phyloP scores from a whole-genome alignment of 768 basidiomycete genomes.

The Cubamyces lactineus region DNA sequence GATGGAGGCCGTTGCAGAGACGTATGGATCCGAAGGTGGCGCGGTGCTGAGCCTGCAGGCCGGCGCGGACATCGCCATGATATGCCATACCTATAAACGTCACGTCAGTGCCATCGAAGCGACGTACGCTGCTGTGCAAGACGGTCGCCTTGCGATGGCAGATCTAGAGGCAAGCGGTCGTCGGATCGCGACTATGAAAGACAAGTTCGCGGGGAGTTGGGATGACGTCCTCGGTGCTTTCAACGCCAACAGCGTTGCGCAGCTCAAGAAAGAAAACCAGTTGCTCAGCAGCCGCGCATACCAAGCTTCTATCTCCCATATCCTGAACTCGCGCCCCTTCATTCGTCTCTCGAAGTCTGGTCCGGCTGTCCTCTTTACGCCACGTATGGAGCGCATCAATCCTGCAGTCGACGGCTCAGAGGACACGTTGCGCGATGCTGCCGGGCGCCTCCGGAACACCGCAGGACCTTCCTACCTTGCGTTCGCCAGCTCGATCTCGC shows the following conservation, averaged over 20 bases:
- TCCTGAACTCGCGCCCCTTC: conserved; percentile 43
- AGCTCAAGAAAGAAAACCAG: conserved; percentile 44
- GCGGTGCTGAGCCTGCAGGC: conserved; percentile 60
- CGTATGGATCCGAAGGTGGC: conserved; percentile 53
- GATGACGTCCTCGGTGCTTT: conserved; percentile 36
- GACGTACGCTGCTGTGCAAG: conserved; percentile 53
- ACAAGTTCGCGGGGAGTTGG: conserved; percentile 52
- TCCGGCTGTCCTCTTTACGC: conserved; percentile 52
- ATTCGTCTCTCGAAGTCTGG: conserved; percentile 38
- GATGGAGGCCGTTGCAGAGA: conserved; percentile 69
- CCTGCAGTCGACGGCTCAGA: conserved; percentile 63
- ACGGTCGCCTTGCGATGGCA: conserved; percentile 45
- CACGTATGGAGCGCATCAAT: conserved; percentile 59
- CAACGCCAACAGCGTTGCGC: conserved; percentile 1
- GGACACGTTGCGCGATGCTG: conserved; percentile 43
- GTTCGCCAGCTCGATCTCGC: conserved; percentile 44
- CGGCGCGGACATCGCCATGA: conserved; percentile 75
- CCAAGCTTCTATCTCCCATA: conserved; percentile 46
- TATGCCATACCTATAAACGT: conserved; percentile 61
- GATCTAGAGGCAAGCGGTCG: conserved; percentile 45
- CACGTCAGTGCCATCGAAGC: conserved; percentile 58
- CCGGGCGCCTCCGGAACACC: conserved; percentile 55
- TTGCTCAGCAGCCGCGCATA: conserved; percentile 53
- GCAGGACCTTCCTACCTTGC: conserved; percentile 58
- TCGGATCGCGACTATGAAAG: conserved; percentile 56